These are phyloP conservation scores for Chaetoceros muelleri DNA, from an alignment of 108 stramenopile genomes.

Conservation along the genomic window DNA sequence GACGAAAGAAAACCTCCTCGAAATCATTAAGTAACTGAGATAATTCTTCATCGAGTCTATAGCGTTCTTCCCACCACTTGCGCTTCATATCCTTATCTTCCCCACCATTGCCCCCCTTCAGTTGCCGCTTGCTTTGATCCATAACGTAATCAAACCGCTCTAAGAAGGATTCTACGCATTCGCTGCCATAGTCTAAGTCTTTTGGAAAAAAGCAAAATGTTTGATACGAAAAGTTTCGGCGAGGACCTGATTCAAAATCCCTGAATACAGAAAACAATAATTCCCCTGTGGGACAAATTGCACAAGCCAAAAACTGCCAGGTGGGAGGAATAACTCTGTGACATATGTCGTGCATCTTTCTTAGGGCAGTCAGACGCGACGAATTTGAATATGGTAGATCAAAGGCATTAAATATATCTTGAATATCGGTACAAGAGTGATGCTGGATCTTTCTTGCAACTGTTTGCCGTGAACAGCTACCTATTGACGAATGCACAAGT, in stretches of 20 bases:
- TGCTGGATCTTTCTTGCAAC: not conserved
- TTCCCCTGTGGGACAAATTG: slow-evolving; percentile 61
- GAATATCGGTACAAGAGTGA: too few species aligned
- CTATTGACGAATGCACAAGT: not conserved
- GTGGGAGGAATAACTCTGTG: slow-evolving; percentile 16
- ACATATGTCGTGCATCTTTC: too few species aligned
- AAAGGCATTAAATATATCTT: too few species aligned
- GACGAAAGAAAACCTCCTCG: slow-evolving; percentile 34
- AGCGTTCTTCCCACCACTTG: slow-evolving; percentile 66
- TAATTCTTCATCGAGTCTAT: slow-evolving; percentile 45
- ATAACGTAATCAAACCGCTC: slow-evolving; percentile 55
- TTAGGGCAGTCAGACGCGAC: too few species aligned
- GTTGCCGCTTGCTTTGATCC: slow-evolving; percentile 47
- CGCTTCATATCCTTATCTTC: slow-evolving; percentile 27
- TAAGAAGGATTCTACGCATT: slow-evolving; percentile 8
- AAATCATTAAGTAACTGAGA: slow-evolving; percentile 24
- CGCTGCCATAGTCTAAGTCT: not conserved
- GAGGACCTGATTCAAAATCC: not conserved
- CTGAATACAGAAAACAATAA: slow-evolving; percentile 32
- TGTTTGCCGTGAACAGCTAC: not conserved
- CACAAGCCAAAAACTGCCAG: slow-evolving; percentile 41
- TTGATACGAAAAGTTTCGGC: not conserved
- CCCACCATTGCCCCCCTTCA: slow-evolving; percentile 38
- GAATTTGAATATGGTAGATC: too few species aligned
- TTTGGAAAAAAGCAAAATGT: slow-evolving; percentile 29